A percentile compares a stretch with the other conserved stretches of the same genome.
Evolutionary conservation across 148 eudicot species (phyloP).

Genomic region (Fagopyrum esculentum): DNA sequence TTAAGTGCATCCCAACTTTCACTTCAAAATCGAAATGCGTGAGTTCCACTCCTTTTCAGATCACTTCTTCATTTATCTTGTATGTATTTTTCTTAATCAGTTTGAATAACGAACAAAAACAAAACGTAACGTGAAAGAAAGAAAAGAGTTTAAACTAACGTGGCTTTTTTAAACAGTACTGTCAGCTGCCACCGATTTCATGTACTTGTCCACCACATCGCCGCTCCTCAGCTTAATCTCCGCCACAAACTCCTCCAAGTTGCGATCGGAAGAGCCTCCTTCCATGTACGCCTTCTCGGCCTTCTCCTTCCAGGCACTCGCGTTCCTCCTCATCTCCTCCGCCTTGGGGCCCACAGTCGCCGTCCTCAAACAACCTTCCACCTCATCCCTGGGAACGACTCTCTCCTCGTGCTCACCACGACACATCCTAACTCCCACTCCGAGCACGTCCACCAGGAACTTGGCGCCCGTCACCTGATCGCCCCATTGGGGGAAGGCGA

Average conservation of each 20-base stretch:
- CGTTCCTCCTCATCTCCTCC: slow-evolving; percentile 50
- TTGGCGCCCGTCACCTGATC: slow-evolving; percentile 84
- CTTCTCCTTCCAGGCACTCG: slow-evolving; percentile 46
- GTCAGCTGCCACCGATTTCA: not conserved
- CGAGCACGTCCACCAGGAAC: slow-evolving; percentile 57
- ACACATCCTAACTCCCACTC: slow-evolving; percentile 39
- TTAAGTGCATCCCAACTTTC: not conserved
- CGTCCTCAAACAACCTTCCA: slow-evolving; percentile 45
- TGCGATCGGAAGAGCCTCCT: slow-evolving; percentile 61
- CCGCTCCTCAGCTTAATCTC: slow-evolving; percentile 35
- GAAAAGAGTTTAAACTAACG: too few species aligned
- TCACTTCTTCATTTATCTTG: not conserved
- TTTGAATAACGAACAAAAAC: not conserved
- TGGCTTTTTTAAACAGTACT: not conserved
- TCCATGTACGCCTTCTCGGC: slow-evolving; percentile 56
- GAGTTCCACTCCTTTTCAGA: not conserved
- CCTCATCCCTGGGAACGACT: slow-evolving; percentile 41
- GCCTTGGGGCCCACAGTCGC: slow-evolving; percentile 43
- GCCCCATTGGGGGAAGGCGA: slow-evolving; percentile 82
- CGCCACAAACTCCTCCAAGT: slow-evolving; percentile 47
- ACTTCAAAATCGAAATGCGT: not conserved
- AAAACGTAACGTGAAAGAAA: too few species aligned
- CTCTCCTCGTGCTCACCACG: slow-evolving; percentile 54
- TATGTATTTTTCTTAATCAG: not conserved
- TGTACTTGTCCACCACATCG: not conserved